Percentiles rank a stretch among this genome's conserved stretches.
phyloP scores from a whole-genome alignment of 768 basidiomycete genomes.

The Tricholoma furcatifolium region DNA sequence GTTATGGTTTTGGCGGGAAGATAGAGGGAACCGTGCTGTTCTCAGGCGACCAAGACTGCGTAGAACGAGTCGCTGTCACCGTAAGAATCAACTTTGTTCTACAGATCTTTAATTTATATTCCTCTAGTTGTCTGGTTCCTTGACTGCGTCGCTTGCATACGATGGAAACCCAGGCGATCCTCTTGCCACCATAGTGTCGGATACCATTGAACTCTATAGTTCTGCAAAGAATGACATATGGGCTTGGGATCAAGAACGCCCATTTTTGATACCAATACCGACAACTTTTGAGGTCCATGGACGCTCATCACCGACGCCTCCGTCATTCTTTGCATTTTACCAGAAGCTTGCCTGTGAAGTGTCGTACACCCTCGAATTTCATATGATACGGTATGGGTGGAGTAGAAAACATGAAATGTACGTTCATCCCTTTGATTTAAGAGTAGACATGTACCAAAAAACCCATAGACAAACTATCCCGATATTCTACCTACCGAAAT shows the following conservation, averaged over 20 bases:
- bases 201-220: constrained; percentile 27
- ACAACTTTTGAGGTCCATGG: constrained; percentile 26
- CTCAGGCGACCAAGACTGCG: constrained; percentile 30
- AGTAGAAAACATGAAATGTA: constrained; percentile 41
- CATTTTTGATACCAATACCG: constrained; percentile 41
- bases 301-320: constrained; percentile 30
- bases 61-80: constrained; percentile 35
- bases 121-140: constrained; percentile 35
- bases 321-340: constrained; percentile 31
- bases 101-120: not conserved
- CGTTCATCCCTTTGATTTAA: constrained; percentile 6
- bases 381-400: constrained; percentile 35
- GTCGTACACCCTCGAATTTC: constrained; percentile 34
- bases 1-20: constrained; percentile 39
- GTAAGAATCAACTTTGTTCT: constrained; percentile 22
- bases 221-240: constrained; percentile 16
- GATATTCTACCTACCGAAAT: constrained; percentile 43
- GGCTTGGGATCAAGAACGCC: constrained; percentile 25
- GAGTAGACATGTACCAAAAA: not conserved
- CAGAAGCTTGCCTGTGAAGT: constrained; percentile 31
- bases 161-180: constrained; percentile 25
- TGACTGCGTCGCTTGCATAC: constrained; percentile 32
- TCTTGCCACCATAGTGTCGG: constrained; percentile 24
- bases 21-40: constrained; percentile 40
- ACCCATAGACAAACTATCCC: constrained; percentile 28